Base-by-base conservation (phyloP, 139 green algal species). In the Pseudopediastrum boryanum region DNA sequence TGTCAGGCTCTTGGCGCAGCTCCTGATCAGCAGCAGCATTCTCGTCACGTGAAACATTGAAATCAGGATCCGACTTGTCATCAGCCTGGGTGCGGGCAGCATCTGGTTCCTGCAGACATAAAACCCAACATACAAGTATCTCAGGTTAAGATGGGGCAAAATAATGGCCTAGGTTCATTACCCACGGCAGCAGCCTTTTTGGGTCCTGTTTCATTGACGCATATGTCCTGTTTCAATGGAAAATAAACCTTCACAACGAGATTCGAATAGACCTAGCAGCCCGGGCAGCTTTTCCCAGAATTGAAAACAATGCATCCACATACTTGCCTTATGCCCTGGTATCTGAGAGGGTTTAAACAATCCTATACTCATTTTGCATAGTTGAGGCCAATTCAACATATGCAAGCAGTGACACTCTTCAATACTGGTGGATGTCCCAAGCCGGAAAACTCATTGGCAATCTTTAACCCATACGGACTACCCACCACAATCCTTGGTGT, bases 101-200 rank as follows among this genome's bases (percentile, higher is more conserved):
- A 74, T 81, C 74, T 12, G 74, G 74, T 63, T 81, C 74, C 74
- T 81, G 74, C 8, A 4, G 48, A 9, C 59, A 38, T n/a, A n/a
- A n/a, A n/a, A n/a, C n/a, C n/a, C n/a, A n/a, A n/a, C n/a, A 7
- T 25, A 27, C n/a, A 6, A 29, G 7, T 27, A 64, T 9, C 12
- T 64, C 8, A 13, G 54, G 54, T 25, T 16, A 16, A 19, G 48
- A 16, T n/a, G 48, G 16, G 48, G 48, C 16, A 58, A 58, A 58
- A 19, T n/a, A 19, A n/a, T 19, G 48, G 48, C 48, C 48, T n/a
- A 58, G 48, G 16, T 58, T 16, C 16, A n/a, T 16, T 19, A n/a
- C 48, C 13, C 16, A 19, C 29, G 35, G 12, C 62, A 48, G 62
- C 6, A 9, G 29, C 25, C 3, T 41, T 9, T 3, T 67, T 27